Conservation (phyloP, 257 asterid species). For the Plectranthus barbatus region DNA sequence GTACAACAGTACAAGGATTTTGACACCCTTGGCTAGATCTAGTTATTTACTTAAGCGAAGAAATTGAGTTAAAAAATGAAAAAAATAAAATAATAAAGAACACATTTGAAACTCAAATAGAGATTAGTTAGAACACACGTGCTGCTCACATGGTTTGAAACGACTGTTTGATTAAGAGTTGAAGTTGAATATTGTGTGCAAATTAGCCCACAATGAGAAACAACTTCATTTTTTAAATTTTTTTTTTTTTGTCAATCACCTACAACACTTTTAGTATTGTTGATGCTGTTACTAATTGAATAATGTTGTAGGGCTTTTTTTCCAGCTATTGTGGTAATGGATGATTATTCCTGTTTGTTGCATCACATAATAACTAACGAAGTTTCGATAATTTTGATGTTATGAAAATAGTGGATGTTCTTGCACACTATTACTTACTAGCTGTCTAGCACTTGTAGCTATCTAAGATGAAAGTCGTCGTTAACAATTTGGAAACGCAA, state of each 20-base stretch:
- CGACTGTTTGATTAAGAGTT: neutral
- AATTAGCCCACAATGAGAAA: neutral
- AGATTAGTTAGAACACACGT: too few species aligned
- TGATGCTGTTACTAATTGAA: neutral
- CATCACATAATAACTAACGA: neutral
- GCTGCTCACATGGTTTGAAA: conserved; percentile 3
- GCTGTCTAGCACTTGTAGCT: too few species aligned
- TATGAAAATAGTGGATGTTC: neutral
- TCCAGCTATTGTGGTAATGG: neutral
- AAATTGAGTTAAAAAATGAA: too few species aligned
- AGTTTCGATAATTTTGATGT: neutral
- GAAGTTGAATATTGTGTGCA: neutral
- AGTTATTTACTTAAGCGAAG: too few species aligned
- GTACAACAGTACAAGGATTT: too few species aligned
- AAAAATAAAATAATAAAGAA: too few species aligned
- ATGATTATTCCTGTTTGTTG: neutral
- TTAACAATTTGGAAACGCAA: too few species aligned
- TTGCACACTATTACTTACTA: neutral
- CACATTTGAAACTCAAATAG: too few species aligned
- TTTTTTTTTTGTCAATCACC: too few species aligned
- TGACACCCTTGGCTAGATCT: too few species aligned
- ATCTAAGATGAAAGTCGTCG: too few species aligned
- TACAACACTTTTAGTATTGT: too few species aligned
- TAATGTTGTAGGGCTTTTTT: neutral
- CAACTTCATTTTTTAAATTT: neutral